phyloP scores from a whole-genome alignment of 2,329 filamentous ascomycete species.

The Diaporthe ampelina region DNA sequence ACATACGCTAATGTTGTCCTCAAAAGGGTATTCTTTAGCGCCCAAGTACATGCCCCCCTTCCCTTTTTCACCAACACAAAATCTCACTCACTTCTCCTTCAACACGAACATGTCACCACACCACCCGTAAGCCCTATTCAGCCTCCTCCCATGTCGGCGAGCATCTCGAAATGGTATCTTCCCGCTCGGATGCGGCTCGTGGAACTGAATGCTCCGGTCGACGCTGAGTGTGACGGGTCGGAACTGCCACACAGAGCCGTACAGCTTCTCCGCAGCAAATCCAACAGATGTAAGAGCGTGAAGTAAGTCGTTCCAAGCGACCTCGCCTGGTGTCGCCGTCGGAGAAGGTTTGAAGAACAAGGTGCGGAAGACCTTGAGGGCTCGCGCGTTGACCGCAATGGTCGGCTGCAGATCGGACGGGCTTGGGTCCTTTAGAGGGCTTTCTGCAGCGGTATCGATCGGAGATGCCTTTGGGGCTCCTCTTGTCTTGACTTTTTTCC shows the following conservation, averaged over 20 bases:
- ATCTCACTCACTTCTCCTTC: background rate
- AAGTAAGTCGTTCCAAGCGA: slow-evolving; percentile 67
- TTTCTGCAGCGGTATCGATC: background rate
- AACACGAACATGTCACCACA: slow-evolving; percentile 57
- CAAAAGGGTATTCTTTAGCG: background rate
- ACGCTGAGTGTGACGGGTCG: slow-evolving; percentile 57
- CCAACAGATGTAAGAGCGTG: slow-evolving; percentile 64
- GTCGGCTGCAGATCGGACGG: slow-evolving; percentile 25
- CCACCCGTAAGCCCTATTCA: slow-evolving; percentile 67
- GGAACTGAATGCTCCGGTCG: slow-evolving; percentile 68
- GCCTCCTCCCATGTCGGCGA: slow-evolving; percentile 61
- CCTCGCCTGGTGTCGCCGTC: slow-evolving; percentile 59
- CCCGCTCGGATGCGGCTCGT: slow-evolving; percentile 69
- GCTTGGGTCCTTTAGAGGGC: background rate
- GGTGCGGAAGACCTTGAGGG: slow-evolving; percentile 53
- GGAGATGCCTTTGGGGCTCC: slow-evolving; percentile 28
- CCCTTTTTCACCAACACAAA: too few species aligned
- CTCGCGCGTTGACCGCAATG: slow-evolving; percentile 48
- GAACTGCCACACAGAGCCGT: slow-evolving; percentile 74
- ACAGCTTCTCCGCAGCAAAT: slow-evolving; percentile 68
- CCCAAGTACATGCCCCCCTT: too few species aligned
- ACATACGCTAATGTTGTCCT: too few species aligned
- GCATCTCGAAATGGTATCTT: slow-evolving; percentile 65
- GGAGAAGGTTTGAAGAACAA: slow-evolving; percentile 57
- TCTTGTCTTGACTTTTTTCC: slow-evolving; percentile 44